Evolutionary conservation across 2,329 filamentous ascomycete genomes (phyloP).

Genomic region (Thelonectria olida): DNA sequence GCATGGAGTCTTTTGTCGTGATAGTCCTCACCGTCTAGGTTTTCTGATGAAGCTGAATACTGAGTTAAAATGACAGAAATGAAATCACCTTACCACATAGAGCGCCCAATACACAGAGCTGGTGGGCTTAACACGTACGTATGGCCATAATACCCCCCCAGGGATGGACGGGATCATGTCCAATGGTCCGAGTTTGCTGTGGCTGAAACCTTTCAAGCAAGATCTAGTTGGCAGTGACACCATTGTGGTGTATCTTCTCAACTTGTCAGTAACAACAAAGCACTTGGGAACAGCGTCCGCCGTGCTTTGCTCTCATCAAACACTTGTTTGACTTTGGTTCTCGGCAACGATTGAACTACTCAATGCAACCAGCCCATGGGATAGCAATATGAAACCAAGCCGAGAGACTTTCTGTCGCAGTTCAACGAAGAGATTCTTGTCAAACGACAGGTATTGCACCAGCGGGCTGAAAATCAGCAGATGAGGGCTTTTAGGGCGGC

Average conservation of each 20-base stretch:
- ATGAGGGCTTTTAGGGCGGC: slow-evolving; percentile 7
- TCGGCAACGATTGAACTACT: neutral
- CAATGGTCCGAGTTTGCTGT: neutral
- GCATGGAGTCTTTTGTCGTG: too few species aligned
- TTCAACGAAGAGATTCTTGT: neutral
- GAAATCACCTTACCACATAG: too few species aligned
- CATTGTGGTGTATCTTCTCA: neutral
- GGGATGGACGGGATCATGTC: too few species aligned
- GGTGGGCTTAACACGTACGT: too few species aligned
- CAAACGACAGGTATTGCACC: neutral
- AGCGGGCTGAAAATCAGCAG: neutral
- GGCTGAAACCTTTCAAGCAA: neutral
- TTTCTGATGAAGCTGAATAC: too few species aligned
- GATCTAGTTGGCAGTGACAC: neutral
- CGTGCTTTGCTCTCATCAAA: neutral
- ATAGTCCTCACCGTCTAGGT: too few species aligned
- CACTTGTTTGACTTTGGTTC: neutral
- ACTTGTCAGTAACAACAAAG: neutral
- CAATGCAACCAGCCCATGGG: neutral
- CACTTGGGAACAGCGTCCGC: neutral
- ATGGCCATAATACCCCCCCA: too few species aligned
- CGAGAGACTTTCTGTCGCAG: neutral
- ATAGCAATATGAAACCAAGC: neutral
- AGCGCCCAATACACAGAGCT: too few species aligned
- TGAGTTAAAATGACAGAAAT: too few species aligned